These are phyloP conservation scores for Cutaneotrichosporon dermatis DNA, from an alignment of 1,284 basidiomycete species.

Conservation along the genomic window DNA sequence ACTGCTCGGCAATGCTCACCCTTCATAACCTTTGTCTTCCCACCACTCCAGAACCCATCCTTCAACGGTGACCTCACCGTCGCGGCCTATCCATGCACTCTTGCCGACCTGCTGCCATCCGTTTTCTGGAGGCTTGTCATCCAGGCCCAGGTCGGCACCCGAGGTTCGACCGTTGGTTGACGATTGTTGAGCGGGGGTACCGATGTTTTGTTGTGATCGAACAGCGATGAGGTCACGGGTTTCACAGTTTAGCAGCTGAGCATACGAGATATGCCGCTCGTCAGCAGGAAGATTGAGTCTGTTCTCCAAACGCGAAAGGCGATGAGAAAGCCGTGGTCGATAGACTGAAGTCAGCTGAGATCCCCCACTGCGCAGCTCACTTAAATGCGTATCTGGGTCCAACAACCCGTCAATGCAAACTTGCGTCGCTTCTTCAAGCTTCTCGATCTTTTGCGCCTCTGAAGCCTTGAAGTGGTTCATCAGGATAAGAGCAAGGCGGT, in stretches of 20 bases:
- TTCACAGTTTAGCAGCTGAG: constrained; percentile 53
- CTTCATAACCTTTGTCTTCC: constrained; percentile 70
- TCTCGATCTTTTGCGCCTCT: constrained; percentile 45
- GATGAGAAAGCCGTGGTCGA: constrained; percentile 69
- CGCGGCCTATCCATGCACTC: constrained; percentile 72
- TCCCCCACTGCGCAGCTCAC: constrained; percentile 28
- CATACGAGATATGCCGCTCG: constrained; percentile 59
- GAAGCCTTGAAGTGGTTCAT: constrained; percentile 58
- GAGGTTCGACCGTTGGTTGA: neutral
- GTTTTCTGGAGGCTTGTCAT: constrained; percentile 39
- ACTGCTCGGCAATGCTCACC: constrained; percentile 57
- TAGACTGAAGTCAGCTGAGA: constrained; percentile 57
- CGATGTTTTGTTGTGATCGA: constrained; percentile 51
- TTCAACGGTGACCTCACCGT: constrained; percentile 77
- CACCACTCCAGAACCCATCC: constrained; percentile 79
- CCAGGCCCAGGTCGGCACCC: constrained; percentile 25
- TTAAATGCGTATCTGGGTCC: constrained; percentile 70
- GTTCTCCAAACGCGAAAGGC: constrained; percentile 70
- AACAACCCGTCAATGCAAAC: constrained; percentile 67
- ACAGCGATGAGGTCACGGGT: constrained; percentile 53
- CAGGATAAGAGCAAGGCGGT: constrained; percentile 75
- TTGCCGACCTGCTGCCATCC: constrained; percentile 53
- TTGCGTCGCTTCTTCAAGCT: constrained; percentile 57
- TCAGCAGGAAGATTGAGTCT: constrained; percentile 61
- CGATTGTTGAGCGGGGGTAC: constrained; percentile 11